Base-by-base conservation (phyloP, 352 stramenopile genomes). In the Pythium rhizo-oryzae region DNA sequence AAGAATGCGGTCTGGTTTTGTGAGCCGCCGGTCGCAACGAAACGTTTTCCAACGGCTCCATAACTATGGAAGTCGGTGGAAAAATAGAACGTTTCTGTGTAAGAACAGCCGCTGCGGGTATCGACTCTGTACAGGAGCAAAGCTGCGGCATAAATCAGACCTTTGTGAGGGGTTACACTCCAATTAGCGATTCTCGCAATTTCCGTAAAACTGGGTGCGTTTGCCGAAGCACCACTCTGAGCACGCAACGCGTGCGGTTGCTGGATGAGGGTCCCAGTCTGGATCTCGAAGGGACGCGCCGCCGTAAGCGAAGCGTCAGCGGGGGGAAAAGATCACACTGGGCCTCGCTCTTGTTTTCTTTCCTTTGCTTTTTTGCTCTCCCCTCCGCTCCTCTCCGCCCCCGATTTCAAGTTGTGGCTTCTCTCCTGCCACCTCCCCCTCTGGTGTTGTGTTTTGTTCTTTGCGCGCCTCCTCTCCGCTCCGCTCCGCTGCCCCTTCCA, bases 31-130 rank as follows among this genome's bases (percentile, higher is more conserved):
- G 25, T 41, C 41, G 35, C 23, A 47, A 49, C 25, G 62, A 70
- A 70, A 70, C 64, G 64, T 51, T 70, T 70, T 70, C 64, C 64
- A 70, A 70, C 64, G 64, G 64, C 67, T 69, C 46, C 33, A 61
- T 63, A 23, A 62, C 23, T 39, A 41, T 24, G 16, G 18, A 54
- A 44, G 30, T 4, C 13, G 53, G 55, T n/a, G 0, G 54, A 59
- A 70, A 56, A 58, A 63, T 65, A 19, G 64, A 70, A 65, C 30
- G 49, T 61, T 66, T 59, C 70, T 76, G 33, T 67, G 61, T 18
- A 52, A 63, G 61, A 68, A 52, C 59, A n/a, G n/a, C n/a, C n/a
- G n/a, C n/a, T n/a, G n/a, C n/a, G n/a, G n/a, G 59, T 49, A 64
- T 66, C 49, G 43, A 67, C 62, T 62, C 57, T 69, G 23, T 66